Conservation (phyloP, 441 rosid genomes). For the Euphorbia celastroides region DNA sequence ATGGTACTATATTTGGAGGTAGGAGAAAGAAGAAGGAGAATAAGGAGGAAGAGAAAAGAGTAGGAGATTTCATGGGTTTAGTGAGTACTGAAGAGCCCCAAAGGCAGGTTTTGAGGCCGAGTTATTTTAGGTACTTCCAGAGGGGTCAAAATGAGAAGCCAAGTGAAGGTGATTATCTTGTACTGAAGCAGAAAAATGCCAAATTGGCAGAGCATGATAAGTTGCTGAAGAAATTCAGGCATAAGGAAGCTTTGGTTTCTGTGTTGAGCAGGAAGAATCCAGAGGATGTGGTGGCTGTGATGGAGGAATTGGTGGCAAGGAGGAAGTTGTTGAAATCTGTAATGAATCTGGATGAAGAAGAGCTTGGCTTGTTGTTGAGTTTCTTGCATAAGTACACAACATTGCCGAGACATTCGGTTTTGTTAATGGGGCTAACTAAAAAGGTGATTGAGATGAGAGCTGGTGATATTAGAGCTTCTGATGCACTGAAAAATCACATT, state of each 20-base stretch:
- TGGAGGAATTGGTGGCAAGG: conserved; percentile 87
- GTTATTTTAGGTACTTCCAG: conserved; percentile 65
- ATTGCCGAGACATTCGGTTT: conserved; percentile 55
- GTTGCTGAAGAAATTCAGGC: conserved; percentile 83
- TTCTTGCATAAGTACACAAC: conserved; percentile 74
- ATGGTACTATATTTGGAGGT: conserved; percentile 69
- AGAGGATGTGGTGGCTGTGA: conserved; percentile 70
- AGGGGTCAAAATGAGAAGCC: conserved; percentile 85
- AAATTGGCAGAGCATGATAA: conserved; percentile 75
- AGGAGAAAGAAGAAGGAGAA: conserved; percentile 56
- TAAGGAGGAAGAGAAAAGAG: conserved; percentile 30
- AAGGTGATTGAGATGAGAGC: conserved; percentile 67
- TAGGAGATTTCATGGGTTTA: conserved; percentile 31
- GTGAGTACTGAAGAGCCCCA: conserved; percentile 32
- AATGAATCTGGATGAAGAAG: conserved; percentile 53
- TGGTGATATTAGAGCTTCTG: conserved; percentile 58
- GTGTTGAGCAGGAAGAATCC: conserved; percentile 60
- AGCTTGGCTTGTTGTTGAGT: conserved; percentile 55
- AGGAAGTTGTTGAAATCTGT: conserved; percentile 71
- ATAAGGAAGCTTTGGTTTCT: conserved; percentile 69
- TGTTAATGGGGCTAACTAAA: conserved; percentile 66
- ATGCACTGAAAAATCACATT: conserved; percentile 45
- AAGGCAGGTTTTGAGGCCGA: conserved; percentile 49
- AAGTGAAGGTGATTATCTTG: conserved; percentile 50
- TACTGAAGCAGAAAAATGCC: conserved; percentile 60